Evolutionary conservation across 176 grass and related monocot genomes (phyloP).

Genomic region (Bothriochloa decipiens): DNA sequence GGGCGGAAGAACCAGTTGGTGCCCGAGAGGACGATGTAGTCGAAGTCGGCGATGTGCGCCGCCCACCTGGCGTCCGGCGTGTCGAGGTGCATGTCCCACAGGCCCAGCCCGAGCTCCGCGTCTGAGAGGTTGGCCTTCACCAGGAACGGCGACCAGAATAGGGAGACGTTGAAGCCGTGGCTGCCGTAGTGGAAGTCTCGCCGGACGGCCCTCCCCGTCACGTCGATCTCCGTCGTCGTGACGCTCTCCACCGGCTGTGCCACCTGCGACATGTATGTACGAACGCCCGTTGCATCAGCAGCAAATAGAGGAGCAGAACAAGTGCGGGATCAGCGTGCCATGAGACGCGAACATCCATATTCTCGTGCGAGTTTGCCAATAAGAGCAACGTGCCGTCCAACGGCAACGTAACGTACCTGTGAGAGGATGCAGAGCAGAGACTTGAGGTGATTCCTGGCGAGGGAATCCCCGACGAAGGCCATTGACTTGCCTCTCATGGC

Average conservation of each 20-base stretch:
- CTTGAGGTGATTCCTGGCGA: conserved; percentile 85
- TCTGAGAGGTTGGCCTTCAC: conserved; percentile 50
- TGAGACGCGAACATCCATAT: too few relatives aligned
- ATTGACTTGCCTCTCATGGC: conserved; percentile 60
- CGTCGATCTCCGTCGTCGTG: conserved; percentile 39
- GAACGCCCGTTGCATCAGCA: too few relatives aligned
- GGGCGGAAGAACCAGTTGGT: conserved; percentile 71
- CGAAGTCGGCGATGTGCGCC: conserved; percentile 49
- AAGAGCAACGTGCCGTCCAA: too few relatives aligned
- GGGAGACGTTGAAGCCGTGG: conserved; percentile 55
- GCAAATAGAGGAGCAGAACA: too few relatives aligned
- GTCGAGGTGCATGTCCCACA: conserved; percentile 67
- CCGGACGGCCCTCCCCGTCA: conserved; percentile 40
- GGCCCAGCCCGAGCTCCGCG: conserved; percentile 36
- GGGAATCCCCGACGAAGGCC: conserved; percentile 80
- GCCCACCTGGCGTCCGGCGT: conserved; percentile 53
- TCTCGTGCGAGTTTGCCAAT: too few relatives aligned
- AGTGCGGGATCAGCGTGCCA: too few relatives aligned
- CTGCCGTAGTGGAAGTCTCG: conserved; percentile 46
- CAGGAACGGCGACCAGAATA: conserved; percentile 71
- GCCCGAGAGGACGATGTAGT: conserved; percentile 53
- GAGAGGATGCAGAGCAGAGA: conserved; percentile 75
- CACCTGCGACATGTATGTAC: background rate
- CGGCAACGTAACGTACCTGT: background rate
- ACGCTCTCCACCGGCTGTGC: conserved; percentile 36